These are phyloP conservation scores for Conticribra guillardii DNA, from an alignment of 108 stramenopile genomes.

Conservation along the genomic window DNA sequence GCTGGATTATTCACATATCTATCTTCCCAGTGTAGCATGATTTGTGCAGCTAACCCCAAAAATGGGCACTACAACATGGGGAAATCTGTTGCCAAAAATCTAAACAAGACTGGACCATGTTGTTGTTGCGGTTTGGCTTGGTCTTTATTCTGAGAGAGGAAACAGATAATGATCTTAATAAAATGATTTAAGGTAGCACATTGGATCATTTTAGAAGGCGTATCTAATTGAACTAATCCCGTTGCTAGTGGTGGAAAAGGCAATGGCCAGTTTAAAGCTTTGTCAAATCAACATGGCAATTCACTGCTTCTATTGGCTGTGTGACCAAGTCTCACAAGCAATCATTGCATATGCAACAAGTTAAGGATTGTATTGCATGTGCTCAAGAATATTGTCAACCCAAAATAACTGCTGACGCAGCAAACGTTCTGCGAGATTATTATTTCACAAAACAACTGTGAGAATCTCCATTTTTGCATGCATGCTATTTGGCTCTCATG, in stretches of 20 bases:
- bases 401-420: conserved; percentile 85
- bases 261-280: conserved; percentile 9
- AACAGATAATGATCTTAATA: conserved; percentile 91
- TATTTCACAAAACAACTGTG: conserved; percentile 90
- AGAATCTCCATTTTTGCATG: conserved; percentile 8
- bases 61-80: conserved; percentile 94
- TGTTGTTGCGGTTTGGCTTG: conserved; percentile 97
- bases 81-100: conserved; percentile 93
- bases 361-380: conserved; percentile 97
- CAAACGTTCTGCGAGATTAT: conserved; percentile 82
- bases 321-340: conserved; percentile 77
- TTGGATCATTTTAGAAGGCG: conserved; percentile 77
- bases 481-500: too few relatives aligned
- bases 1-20: conserved; percentile 93
- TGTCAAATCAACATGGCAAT: conserved; percentile 16
- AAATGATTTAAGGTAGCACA: conserved; percentile 89
- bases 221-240: background rate
- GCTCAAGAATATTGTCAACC: conserved; percentile 94
- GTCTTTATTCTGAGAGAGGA: conserved; percentile 96
- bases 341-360: conserved; percentile 76
- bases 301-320: conserved; percentile 78
- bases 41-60: conserved; percentile 98
- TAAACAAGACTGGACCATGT: conserved; percentile 92
- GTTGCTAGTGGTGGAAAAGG: conserved; percentile 3
- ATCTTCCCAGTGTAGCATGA: conserved; percentile 89